Base-by-base conservation (phyloP, 768 basidiomycete species). In the Serpula lacrymans region DNA sequence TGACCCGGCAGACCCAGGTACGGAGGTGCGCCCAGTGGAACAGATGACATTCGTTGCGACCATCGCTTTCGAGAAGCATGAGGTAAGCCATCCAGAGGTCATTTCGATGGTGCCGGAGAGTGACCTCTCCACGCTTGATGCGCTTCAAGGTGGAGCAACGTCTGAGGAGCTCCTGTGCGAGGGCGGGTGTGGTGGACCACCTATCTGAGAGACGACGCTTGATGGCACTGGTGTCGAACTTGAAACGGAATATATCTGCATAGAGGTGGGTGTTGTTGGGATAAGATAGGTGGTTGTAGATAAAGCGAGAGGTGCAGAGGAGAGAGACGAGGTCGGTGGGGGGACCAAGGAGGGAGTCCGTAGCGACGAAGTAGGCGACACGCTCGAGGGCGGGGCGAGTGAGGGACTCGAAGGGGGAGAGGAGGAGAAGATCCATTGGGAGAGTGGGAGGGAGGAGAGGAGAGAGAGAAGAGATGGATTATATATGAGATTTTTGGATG, bases 11-110 rank as follows among this genome's bases (percentile, higher is more conserved):
- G 2, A 58, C 34, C 55, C 59, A 63, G 12, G 46, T 45, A 2
- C 56, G 47, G 3, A 74, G 43, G 30, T 50, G 51, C 28, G 74
- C 74, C 68, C 71, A 75, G 16, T 52, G 42, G 16, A 61, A 34
- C 14, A 78, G 60, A 30, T 75, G 77, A 1, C 48, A 46, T 37
- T 64, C 59, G 43, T 78, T 78, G 43, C 57, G 54, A 16, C 70
- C 71, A 37, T 75, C 76, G 32, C 72, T 70, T 54, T 80, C 78
- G 17, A 71, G 54, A 33, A 78, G 47, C 75, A 80, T 77, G 25
- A 78, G 41, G 46, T 74, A 78, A 9, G 62, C 68, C 13, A 65
- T 71, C 79, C 79, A 80, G 12, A 80, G 58, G 47, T 77, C 75
- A 36, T 74, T 64, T 21, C 50, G 28, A 20, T 64, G 58, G 11